Base-by-base conservation (phyloP, 257 asterid species). In the Fraxinus quadrangulata region DNA sequence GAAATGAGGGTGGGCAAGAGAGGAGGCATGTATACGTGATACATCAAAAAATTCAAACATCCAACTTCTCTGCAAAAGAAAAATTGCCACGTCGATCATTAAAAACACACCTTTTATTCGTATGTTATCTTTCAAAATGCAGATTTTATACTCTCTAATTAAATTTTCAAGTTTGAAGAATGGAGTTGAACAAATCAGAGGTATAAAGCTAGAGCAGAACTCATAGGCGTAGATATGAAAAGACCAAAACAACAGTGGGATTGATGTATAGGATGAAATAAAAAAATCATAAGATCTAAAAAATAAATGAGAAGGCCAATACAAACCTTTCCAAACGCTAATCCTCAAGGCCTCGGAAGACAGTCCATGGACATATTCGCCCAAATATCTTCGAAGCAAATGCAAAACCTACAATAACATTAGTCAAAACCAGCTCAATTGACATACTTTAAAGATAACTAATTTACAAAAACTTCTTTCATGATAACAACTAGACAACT, bases 321-420 rank as follows among this genome's bases (percentile, higher is more conserved):
- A 33, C 81, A 30, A 74, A 95, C 99, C 99, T 93, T 96, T 84
- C 99, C 99, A 96, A 59, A 96, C 99, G 51, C 99, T 96, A 78
- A 96, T 96, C 75, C 97, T 87, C 89, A 96, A 83, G 83, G 99
- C 98, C 87, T 96, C 99, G 21, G 98, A 88, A 11, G 99, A 96
- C 81, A 96, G 86, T 78, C 99, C 99, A 82, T 96, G 98, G 85
- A 96, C 99, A 82, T 96, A 96, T 88, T 96, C 99, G 37, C 99
- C 99, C 94, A 96, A 86, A 83, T 96, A 96, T 77, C 87, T 92
- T 65, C 99, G 97, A 86, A 96, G 99, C 93, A 95, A 89, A 87
- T 95, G 98, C 89, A 95, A 83, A 83, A 95, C 99, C 99, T 95
- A 84, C 63, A 76, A 70, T 70, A 75, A 77, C 81, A 69, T 65